These are phyloP conservation scores for Myxozyma melibiosi DNA, from an alignment of 805 yeast genomes.

Conservation along the genomic window DNA sequence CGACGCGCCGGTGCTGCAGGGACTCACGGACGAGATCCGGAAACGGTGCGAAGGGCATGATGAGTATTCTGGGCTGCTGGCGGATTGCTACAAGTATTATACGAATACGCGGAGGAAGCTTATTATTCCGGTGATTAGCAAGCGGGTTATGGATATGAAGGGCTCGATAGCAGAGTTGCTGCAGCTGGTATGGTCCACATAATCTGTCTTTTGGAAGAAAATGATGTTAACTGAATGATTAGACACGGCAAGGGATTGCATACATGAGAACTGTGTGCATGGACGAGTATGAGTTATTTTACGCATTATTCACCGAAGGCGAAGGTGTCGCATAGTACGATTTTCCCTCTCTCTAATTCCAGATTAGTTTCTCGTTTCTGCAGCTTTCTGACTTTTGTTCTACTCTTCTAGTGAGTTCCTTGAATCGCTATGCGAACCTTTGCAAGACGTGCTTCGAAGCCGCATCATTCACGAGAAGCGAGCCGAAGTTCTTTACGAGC, in stretches of 20 bases:
- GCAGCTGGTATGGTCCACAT: constrained; percentile 43
- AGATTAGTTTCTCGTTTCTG: not conserved
- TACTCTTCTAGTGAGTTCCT: constrained; percentile 61
- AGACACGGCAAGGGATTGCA: constrained; percentile 62
- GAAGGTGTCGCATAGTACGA: constrained; percentile 45
- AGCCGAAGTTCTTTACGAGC: constrained; percentile 70
- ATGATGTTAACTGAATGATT: not conserved
- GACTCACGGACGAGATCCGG: constrained; percentile 45
- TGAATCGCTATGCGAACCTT: constrained; percentile 67
- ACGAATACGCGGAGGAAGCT: constrained; percentile 59
- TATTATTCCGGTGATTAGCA: constrained; percentile 48
- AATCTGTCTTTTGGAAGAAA: not conserved
- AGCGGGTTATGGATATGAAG: constrained; percentile 43
- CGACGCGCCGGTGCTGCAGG: constrained; percentile 47
- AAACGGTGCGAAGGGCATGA: constrained; percentile 45
- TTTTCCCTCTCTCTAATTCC: not conserved
- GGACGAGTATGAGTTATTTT: constrained; percentile 64
- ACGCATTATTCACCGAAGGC: constrained; percentile 52
- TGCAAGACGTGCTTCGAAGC: constrained; percentile 70
- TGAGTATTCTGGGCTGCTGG: constrained; percentile 66
- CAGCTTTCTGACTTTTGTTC: too few species aligned
- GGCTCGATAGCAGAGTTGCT: constrained; percentile 49
- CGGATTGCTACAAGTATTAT: constrained; percentile 67
- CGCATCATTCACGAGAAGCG: constrained; percentile 69
- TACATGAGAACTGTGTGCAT: constrained; percentile 61